Evolutionary conservation across 2,329 filamentous ascomycete species (phyloP).

Genomic region (Fonsecaea pugnacius): DNA sequence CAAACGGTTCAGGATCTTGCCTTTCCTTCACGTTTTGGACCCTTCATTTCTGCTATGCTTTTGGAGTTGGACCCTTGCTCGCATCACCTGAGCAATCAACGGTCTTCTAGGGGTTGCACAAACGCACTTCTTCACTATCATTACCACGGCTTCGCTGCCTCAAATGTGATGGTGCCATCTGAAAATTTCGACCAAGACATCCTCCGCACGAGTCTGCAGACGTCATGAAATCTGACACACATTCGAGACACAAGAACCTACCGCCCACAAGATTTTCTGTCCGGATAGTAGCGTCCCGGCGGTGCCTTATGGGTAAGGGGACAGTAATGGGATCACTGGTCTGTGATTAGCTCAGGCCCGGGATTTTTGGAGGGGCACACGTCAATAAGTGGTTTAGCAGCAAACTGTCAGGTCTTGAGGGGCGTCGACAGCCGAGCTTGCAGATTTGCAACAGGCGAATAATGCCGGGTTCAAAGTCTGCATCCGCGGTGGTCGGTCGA

Average conservation of each 20-base stretch:
- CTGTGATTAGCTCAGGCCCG: background rate
- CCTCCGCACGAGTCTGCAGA: background rate
- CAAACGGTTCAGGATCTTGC: conserved; percentile 9
- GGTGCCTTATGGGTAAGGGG: background rate
- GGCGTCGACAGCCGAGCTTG: background rate
- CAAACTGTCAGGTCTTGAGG: background rate
- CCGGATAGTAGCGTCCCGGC: background rate
- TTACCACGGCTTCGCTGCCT: background rate
- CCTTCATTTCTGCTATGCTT: background rate
- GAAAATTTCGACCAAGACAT: background rate
- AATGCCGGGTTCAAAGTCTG: background rate
- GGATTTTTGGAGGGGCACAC: background rate
- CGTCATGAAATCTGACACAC: conserved; percentile 9
- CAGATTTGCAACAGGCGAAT: background rate
- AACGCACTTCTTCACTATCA: background rate
- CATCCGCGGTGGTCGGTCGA: conserved; percentile 10
- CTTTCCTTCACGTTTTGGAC: conserved; percentile 1
- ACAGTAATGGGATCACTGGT: background rate
- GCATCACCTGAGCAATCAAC: background rate
- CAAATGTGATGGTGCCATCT: background rate
- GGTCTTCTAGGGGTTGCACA: background rate
- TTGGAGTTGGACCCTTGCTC: background rate
- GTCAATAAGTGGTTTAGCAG: background rate
- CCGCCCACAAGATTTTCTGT: background rate
- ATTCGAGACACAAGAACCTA: background rate